Conservation (phyloP, 164 flowering plant species). For the Platanus orientalis region DNA sequence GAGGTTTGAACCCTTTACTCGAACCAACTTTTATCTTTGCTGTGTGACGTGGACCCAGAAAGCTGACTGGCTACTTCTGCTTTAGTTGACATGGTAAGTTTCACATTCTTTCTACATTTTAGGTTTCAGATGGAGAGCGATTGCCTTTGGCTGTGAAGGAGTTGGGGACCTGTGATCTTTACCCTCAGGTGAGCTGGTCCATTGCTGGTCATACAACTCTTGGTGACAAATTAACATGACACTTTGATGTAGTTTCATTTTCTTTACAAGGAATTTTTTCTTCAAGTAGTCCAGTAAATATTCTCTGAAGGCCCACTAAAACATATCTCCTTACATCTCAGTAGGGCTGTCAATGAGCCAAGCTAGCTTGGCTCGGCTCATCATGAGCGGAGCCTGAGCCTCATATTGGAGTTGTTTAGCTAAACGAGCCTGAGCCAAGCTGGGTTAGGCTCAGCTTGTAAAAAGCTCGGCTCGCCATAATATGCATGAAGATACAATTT, state of each 20-base stretch:
- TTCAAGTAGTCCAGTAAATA: too few relatives aligned
- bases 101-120: constrained; percentile 11
- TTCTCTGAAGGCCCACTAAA: too few relatives aligned
- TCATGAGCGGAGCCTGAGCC: too few relatives aligned
- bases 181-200: constrained; percentile 70
- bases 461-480: too few relatives aligned
- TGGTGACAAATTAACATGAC: not conserved
- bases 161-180: constrained; percentile 95
- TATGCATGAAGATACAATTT: too few relatives aligned
- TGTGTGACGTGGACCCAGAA: not conserved
- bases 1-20: constrained; percentile 48
- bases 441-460: too few relatives aligned
- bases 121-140: constrained; percentile 96
- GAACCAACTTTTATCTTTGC: not conserved
- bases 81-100: constrained; percentile 1
- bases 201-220: not conserved
- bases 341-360: too few relatives aligned
- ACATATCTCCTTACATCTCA: too few relatives aligned
- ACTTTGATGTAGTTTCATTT: not conserved
- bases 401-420: too few relatives aligned
- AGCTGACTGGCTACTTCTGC: not conserved
- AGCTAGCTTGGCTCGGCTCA: too few relatives aligned
- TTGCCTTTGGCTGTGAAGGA: constrained; percentile 95
- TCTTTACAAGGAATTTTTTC: not conserved
- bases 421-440: too few relatives aligned